Base-by-base conservation (phyloP, 345 rosid genomes). In the Citrus sinensis region DNA sequence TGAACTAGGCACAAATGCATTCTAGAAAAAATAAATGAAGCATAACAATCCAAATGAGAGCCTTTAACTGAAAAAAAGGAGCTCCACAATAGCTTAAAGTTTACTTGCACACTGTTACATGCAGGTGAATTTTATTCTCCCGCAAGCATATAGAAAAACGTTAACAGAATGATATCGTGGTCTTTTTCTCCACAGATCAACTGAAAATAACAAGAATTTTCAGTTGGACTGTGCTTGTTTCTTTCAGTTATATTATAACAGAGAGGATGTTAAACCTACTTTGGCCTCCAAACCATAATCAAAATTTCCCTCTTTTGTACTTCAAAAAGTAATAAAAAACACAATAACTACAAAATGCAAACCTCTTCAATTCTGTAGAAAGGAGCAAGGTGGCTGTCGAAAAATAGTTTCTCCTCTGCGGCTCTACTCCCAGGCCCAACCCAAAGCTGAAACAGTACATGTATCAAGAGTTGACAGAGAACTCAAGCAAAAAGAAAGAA, bases 281-380 rank as follows among this genome's bases (percentile, higher is more conserved):
- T 30, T 14, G 56, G 63, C 5, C 67, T 40, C 29, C 54, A 75
- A 64, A 64, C 46, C 24, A 42, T 46, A 61, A 22, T 75, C 29
- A 22, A n/a, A 58, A 2, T 62, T 46, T 11, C 51, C 51, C 51
- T 13, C 51, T 13, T 46, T 46, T 46, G 17, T 46, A 46, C 51
- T 46, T 46, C 17, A 11, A 46, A 25, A 32, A 24, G 55, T 35
- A 32, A 54, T 37, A 29, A 79, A 74, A 24, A 46, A 49, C 46
- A 39, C 54, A 61, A 79, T 32, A 82, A 62, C 69, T 10, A 14
- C 49, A 27, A 8, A 81, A n/a, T 67, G 29, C 67, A 82, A 81
- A 96, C 99, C 99, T 96, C 97, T 85, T 96, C 98, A 63, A 94
- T 94, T 89, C 99, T 88, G 92, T 96, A 96, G 82, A 96, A 96